A percentile compares a stretch with the other conserved stretches of the same genome.
Conservation (phyloP, 306 rosid genomes). For the Mimosa pudica region DNA sequence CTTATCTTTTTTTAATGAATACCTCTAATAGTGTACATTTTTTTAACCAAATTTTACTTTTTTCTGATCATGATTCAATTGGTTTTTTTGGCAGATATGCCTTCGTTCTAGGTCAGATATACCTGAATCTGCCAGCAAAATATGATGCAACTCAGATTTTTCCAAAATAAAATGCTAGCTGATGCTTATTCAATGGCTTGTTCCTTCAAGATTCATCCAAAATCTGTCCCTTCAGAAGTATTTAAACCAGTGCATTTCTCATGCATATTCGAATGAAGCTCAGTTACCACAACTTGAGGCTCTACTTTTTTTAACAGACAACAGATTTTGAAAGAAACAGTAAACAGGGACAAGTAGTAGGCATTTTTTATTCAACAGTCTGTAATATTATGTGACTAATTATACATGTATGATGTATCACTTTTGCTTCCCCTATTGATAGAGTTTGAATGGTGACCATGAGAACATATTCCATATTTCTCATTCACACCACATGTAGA, state of each 20-base stretch:
- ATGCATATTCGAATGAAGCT: constrained; percentile 1
- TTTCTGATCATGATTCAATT: not conserved
- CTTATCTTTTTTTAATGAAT: not conserved
- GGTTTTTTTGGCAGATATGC: constrained; percentile 52
- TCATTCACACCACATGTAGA: constrained; percentile 17
- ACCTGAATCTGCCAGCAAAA: not conserved
- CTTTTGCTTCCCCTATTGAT: constrained; percentile 20
- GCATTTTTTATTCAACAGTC: not conserved
- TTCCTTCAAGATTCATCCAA: constrained; percentile 33
- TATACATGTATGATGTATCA: not conserved
- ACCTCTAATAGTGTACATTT: not conserved
- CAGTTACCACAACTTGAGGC: constrained; percentile 1
- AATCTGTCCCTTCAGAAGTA: constrained; percentile 7
- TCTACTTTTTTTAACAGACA: constrained; percentile 30
- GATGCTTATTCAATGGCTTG: constrained; percentile 25
- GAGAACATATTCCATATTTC: constrained; percentile 26
- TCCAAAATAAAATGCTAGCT: constrained; percentile 32
- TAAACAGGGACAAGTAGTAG: constrained; percentile 24
- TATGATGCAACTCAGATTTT: constrained; percentile 9
- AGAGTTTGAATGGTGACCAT: constrained; percentile 36
- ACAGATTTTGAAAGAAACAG: constrained; percentile 31
- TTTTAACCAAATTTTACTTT: constrained; percentile 13
- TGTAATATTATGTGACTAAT: constrained; percentile 21
- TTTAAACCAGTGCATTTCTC: not conserved
- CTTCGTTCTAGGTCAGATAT: constrained; percentile 42